Base-by-base conservation (phyloP, 176 grass and related monocot species). In the Phyllostachys edulis region DNA sequence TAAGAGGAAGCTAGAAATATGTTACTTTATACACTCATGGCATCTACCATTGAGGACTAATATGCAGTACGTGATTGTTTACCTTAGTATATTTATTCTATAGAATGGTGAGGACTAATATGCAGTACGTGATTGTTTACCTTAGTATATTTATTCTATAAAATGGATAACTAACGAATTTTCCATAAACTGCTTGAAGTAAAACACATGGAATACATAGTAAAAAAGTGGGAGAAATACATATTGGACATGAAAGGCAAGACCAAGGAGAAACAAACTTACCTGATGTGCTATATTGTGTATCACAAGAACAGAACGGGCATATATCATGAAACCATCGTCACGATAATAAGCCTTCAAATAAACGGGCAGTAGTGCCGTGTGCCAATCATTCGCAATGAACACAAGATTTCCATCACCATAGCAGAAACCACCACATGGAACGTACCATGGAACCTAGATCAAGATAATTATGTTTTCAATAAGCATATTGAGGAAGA, bases 251-350 rank as follows among this genome's bases (percentile, higher is more conserved):
- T 60, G 56, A 69, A 76, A 63, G 34, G 27, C 34, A 79, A 63
- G 63, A 74, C 41, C 32, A 71, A 64, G 13, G 23, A 71, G 42
- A 73, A 65, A 80, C 12, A 37, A 82, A 44, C 20, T 78, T 88
- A 93, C 92, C 85, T 98, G 93, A 80, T 98, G 91, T 82, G 96
- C 96, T 71, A 98, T 98, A 76, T 98, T 98, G 91, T 98, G 96
- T 87, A 98, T 90, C 56, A 98, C 96, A 67, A 95, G 84, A 67
- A 95, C 85, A 69, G 89, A 95, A 60, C 93, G 85, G 27, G 83
- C 85, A 90, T 98, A 98, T 77, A 65, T 85, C 96, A 98, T 95
- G 54, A 92, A 88, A 67, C 93, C 91, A 72, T 95, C 85, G 75
- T 98, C 96, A 50, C 60, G 87, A 56, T 93, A 98, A 81, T 93